Evolutionary conservation across 2,329 filamentous ascomycete genomes (phyloP), one percentile per base, ranked within the genome.

Genomic region (Emergomyces pasteurianus): DNA sequence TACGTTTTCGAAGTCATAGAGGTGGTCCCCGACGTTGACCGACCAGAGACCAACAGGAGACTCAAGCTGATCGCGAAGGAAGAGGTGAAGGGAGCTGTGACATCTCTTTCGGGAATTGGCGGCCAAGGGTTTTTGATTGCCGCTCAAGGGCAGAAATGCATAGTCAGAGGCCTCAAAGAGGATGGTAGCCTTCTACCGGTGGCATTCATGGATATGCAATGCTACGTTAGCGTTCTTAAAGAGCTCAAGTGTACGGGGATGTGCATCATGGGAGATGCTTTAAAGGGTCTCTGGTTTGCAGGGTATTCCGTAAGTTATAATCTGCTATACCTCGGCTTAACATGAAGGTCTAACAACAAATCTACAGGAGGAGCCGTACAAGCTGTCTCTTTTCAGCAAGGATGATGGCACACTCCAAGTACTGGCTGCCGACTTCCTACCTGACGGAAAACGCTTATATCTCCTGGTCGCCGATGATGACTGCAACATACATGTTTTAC

Each of bases 201-300:
- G 3, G 94, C 94, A 0, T 99, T 99, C 71, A 88, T 99, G 81
- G 94, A 99, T 70, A 95, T 96, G 86, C 94, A 90, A 75, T 95
- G 89, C 74, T 94, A 96, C 69, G 90, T 96, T 14, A 89, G 86
- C 2, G 85, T 87, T n/a, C 83, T 90, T 59, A 94, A 92, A 70
- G 89, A 90, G 68, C 80, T 99, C 21, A 85, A 86, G 3, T 85
- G 87, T 1, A 95, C 90, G 0, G 92, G 92, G 0, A 80, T 99
- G 71, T 91, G 89, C 69, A 80, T 96, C 12, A 86, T 96, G 76
- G 89, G 89, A 0, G 94, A 99, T 75, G 89, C 88, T 0, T 86
- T 94, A 71, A 96, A 96, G 76, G 94, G 94, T 0, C 80, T 97
- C 2, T 97, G 94, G 91, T 95, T 99, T 67, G 89, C 90, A 0